Evolutionary conservation across 176 grass and related monocot species (phyloP).

Genomic region (Triticum urartu): DNA sequence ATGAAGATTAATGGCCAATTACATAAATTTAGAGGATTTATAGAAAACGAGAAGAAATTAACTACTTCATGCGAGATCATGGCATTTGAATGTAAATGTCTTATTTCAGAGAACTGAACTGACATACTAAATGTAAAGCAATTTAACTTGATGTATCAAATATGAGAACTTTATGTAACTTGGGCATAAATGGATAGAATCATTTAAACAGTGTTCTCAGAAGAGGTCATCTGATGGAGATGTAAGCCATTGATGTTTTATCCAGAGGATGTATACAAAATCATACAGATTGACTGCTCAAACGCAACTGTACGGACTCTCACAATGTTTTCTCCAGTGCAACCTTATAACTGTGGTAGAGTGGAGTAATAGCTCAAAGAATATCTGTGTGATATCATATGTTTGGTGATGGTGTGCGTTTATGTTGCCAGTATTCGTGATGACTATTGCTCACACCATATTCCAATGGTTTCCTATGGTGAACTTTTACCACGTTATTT

Average conservation of each 20-base stretch:
- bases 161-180: too few relatives aligned
- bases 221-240: neutral
- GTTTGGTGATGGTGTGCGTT: neutral
- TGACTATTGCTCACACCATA: neutral
- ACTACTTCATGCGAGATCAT: neutral
- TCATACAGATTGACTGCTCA: neutral
- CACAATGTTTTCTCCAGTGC: neutral
- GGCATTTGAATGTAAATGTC: neutral
- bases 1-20: neutral
- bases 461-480: neutral
- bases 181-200: neutral
- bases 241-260: neutral
- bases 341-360: neutral
- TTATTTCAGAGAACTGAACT: neutral
- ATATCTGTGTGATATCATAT: neutral
- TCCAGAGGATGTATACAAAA: neutral
- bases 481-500: neutral
- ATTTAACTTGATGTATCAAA: too few relatives aligned
- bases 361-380: neutral
- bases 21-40: neutral
- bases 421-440: neutral
- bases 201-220: neutral
- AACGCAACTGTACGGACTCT: neutral
- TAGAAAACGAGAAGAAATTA: neutral
- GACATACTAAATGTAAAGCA: too few relatives aligned